These are phyloP conservation scores for Triticum timopheevii DNA, from an alignment of 176 grass and related monocot genomes.

Conservation along the genomic window DNA sequence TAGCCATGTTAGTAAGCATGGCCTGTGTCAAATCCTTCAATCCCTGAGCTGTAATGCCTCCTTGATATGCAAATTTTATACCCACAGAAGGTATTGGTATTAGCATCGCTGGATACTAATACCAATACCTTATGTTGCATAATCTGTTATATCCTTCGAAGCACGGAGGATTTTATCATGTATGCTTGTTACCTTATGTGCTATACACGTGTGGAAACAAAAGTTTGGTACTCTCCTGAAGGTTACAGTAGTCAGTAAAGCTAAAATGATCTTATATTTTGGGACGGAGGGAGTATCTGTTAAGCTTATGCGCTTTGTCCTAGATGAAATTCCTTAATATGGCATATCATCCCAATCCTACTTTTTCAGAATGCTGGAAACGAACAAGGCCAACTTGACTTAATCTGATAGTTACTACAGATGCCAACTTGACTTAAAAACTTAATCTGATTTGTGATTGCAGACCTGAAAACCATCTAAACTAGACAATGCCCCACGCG, in stretches of 20 bases:
- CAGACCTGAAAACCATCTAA: no score
- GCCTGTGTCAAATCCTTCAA: not conserved
- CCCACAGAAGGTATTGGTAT: not conserved
- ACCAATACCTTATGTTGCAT: not conserved
- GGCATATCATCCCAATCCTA: not conserved
- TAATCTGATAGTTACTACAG: not conserved
- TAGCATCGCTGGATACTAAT: not conserved
- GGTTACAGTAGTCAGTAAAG: not conserved
- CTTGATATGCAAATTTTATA: not conserved
- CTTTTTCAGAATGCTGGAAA: not conserved
- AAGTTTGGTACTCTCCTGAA: not conserved
- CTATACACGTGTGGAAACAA: not conserved
- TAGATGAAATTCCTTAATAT: not conserved
- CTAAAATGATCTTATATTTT: no score
- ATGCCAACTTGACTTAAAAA: slow-evolving; percentile 8
- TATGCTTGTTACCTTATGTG: not conserved
- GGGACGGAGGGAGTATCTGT: not conserved
- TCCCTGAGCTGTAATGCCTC: not conserved
- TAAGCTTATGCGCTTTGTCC: not conserved
- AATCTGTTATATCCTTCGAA: slow-evolving; percentile 12
- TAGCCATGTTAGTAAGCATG: not conserved
- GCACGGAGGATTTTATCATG: not conserved
- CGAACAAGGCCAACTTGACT: not conserved
- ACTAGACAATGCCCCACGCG: no score
- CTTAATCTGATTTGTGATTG: not conserved